Evolutionary conservation across 768 basidiomycete genomes (phyloP), one percentile per base, ranked within the genome.

Genomic region (Lactifluus rugatus): DNA sequence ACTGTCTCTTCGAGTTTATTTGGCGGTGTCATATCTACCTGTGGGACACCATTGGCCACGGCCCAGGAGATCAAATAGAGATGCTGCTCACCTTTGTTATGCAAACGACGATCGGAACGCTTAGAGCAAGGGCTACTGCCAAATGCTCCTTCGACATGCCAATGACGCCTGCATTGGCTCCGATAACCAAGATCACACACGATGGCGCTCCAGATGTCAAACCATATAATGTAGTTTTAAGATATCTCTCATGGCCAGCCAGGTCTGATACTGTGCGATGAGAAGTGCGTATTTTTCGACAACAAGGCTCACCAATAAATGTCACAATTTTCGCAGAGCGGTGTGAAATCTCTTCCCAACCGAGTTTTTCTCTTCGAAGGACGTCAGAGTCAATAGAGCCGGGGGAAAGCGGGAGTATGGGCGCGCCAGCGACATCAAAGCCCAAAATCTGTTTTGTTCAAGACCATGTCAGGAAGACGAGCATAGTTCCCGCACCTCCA

Each of bases 11-110:
- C 83, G 48, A 93, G 79, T 32, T 94, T 85, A 62, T 95, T 90
- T 11, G 86, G 78, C 5, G 96, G 96, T 0, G 95, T 97, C 95
- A 96, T 97, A 69, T 98, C 96, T 66, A 96, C 89, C 92, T 87
- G 56, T 41, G 32, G 34, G 52, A 6, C 17, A 45, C 37, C 44
- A 44, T 17, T 32, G 17, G 21, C 14, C 13, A 54, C 13, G 16
- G 32, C 9, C 9, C 31, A 25, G 41, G 47, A 14, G 48, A 17
- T 54, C 16, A 44, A 26, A 17, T 10, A 21, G 46, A 28, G n/a
- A 13, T 6, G 3, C 21, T 31, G 56, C 37, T 19, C 59, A 88
- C 91, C 80, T 98, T 98, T 3, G 95, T 97, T 57, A 98, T 86
- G 69, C 92, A 93, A 45, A 94, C 88, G 10, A 92, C 83, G 21